Conservation (phyloP, 2,329 filamentous ascomycete genomes). For the Mycosphaerella sp. region DNA sequence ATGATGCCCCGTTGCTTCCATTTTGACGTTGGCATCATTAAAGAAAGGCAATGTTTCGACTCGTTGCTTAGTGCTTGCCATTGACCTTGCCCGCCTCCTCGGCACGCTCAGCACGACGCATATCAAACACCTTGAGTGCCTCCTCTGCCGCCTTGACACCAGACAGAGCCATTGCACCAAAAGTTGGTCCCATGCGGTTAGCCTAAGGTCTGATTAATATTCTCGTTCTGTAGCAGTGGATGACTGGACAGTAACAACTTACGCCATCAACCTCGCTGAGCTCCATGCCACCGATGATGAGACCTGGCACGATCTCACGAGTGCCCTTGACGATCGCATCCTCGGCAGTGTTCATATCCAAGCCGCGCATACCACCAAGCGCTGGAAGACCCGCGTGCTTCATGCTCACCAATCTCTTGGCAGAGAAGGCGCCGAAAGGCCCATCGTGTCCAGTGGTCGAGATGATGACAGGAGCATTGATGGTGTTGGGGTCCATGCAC, state of each 20-base stretch:
- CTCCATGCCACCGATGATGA: slow-evolving; percentile 95
- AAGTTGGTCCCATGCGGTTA: slow-evolving; percentile 73
- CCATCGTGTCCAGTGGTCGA: slow-evolving; percentile 86
- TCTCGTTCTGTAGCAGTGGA: background rate
- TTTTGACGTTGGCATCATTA: background rate
- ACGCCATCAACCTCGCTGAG: slow-evolving; percentile 76
- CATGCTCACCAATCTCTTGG: slow-evolving; percentile 89
- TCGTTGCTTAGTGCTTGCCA: background rate
- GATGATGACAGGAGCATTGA: slow-evolving; percentile 84
- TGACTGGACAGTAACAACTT: background rate
- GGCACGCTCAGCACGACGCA: slow-evolving; percentile 71
- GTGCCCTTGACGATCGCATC: slow-evolving; percentile 92
- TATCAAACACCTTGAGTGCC: slow-evolving; percentile 68
- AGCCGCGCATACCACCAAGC: slow-evolving; percentile 83
- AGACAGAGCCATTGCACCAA: slow-evolving; percentile 80
- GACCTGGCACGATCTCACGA: slow-evolving; percentile 76
- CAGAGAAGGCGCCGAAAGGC: slow-evolving; percentile 84
- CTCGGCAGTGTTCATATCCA: slow-evolving; percentile 88
- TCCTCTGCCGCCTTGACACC: slow-evolving; percentile 91
- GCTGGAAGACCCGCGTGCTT: slow-evolving; percentile 60
- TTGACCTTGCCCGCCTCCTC: slow-evolving; percentile 29
- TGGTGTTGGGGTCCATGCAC: slow-evolving; percentile 97
- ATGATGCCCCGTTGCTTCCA: background rate
- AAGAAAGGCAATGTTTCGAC: background rate
- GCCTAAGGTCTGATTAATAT: background rate